Base-by-base conservation (phyloP, 768 basidiomycete species). In the Strobilomyces echinocephalus region DNA sequence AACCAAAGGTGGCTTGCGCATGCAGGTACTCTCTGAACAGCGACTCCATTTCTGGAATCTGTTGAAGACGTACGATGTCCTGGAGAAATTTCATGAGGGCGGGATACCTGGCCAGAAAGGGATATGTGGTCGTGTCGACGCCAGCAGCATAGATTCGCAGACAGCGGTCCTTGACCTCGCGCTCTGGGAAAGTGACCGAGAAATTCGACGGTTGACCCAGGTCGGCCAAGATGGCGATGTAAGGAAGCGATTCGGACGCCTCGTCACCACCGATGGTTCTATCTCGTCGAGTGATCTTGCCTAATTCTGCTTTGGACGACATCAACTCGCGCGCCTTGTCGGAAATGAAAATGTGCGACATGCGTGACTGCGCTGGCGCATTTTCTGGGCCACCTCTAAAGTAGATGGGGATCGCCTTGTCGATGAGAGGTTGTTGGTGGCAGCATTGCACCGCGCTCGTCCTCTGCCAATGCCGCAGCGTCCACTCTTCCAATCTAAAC, bases 331-430 rank as follows among this genome's bases (percentile, higher is more conserved):
- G 49, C 12, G 44, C 50, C 35, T 58, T 54, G 51, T 56, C 60
- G 8, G 63, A 63, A 35, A 68, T 51, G 36, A 68, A 58, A 1
- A 57, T 56, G 8, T 60, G 60, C 2, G 58, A 63, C 36, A 46
- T 52, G 8, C 39, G 43, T 20, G 42, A 42, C 12, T 31, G 24
- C 6, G 5, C 20, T 8, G n/a, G 18, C 21, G 40, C 39, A 20
- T 11, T 39, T 39, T 39, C 24, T 1, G 11, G 38, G n/a, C 38
- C n/a, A 40, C 39, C 39, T 40, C 18, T 7, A 5, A 40, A 40
- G 9, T 40, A 40, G 39, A 40, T 40, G 7, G 39, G 20, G 18
- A 35, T 12, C 52, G 33, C n/a, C 11, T 21, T 18, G 42, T 7
- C 50, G 18, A 63, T 31, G 4, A 10, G 24, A 3, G 44, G 54